Evolutionary conservation across 768 basidiomycete genomes (phyloP).

Genomic region (Russula earlei): DNA sequence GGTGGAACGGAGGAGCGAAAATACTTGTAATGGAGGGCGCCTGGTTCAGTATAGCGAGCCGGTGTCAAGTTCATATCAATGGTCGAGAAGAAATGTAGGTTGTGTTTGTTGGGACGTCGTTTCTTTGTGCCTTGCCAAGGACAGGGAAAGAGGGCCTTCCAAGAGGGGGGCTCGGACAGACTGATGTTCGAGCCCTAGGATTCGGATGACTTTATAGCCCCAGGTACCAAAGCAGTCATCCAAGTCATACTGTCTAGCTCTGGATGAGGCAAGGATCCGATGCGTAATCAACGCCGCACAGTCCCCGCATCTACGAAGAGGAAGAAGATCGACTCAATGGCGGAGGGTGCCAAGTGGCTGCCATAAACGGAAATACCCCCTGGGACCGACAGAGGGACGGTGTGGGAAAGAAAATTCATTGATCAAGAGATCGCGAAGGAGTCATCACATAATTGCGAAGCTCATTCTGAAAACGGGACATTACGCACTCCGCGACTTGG

Average conservation of each 20-base stretch:
- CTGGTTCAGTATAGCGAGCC: neutral
- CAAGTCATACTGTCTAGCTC: neutral
- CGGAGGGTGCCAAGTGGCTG: too few species aligned
- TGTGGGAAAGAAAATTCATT: too few species aligned
- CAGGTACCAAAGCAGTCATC: neutral
- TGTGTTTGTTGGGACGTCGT: too few species aligned
- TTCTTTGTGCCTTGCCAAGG: neutral
- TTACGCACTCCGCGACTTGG: too few species aligned
- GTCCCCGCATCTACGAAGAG: neutral
- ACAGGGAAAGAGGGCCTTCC: neutral
- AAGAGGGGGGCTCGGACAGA: neutral
- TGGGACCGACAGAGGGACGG: too few species aligned
- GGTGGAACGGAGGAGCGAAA: neutral
- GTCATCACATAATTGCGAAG: too few species aligned
- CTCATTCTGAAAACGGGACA: too few species aligned
- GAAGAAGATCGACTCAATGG: too few species aligned
- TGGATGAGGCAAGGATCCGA: neutral
- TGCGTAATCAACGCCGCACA: neutral
- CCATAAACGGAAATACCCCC: too few species aligned
- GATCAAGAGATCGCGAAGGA: too few species aligned
- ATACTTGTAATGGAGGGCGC: neutral
- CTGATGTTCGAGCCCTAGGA: neutral
- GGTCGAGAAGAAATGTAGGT: too few species aligned
- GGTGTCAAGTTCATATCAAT: neutral
- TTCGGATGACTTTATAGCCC: neutral